A percentile compares a stretch with the other conserved stretches of the same genome.
phyloP scores from a whole-genome alignment of 768 basidiomycete species.

The Boletellus ananiceps region DNA sequence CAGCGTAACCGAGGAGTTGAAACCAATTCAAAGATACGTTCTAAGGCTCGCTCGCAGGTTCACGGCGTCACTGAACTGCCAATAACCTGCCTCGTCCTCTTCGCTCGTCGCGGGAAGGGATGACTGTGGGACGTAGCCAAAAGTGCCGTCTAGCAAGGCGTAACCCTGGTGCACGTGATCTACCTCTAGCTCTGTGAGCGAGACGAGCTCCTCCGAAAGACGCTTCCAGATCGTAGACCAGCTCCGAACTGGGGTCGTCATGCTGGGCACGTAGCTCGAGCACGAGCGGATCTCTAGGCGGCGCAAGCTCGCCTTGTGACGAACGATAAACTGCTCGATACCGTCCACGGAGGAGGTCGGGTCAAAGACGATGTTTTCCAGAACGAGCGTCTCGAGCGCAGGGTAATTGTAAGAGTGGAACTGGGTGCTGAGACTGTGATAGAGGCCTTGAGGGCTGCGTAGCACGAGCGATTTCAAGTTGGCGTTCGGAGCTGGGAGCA shows the following conservation, averaged over 20 bases:
- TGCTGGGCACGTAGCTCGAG: conserved; percentile 21
- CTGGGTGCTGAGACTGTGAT: conserved; percentile 24
- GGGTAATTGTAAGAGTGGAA: conserved; percentile 22
- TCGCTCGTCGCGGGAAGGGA: conserved; percentile 1
- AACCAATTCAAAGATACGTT: no score
- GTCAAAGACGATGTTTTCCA: conserved; percentile 31
- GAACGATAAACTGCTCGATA: conserved; percentile 29
- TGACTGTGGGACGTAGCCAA: conserved; percentile 23
- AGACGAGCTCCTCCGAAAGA: conserved; percentile 19
- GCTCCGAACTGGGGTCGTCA: conserved; percentile 14
- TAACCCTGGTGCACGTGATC: conserved; percentile 16
- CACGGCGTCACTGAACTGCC: conserved; percentile 12
- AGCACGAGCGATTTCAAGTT: conserved; percentile 22
- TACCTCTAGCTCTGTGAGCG: conserved; percentile 23
- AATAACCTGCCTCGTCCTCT: conserved; percentile 13
- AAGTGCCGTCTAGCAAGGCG: conserved; percentile 17
- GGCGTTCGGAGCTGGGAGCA: conserved; percentile 20
- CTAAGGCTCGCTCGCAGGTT: conserved; percentile 3
- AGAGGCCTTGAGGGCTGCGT: conserved; percentile 27
- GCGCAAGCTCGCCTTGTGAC: conserved; percentile 26
- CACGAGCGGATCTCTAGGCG: conserved; percentile 25
- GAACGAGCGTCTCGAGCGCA: conserved; percentile 22
- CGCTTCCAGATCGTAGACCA: conserved; percentile 29
- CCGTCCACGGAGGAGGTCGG: conserved; percentile 15
- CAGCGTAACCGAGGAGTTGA: no score